A percentile compares a stretch with the other conserved stretches of the same genome.
These are phyloP conservation scores for Cyclocybe cylindracea DNA, from an alignment of 768 basidiomycete genomes.

Conservation along the genomic window DNA sequence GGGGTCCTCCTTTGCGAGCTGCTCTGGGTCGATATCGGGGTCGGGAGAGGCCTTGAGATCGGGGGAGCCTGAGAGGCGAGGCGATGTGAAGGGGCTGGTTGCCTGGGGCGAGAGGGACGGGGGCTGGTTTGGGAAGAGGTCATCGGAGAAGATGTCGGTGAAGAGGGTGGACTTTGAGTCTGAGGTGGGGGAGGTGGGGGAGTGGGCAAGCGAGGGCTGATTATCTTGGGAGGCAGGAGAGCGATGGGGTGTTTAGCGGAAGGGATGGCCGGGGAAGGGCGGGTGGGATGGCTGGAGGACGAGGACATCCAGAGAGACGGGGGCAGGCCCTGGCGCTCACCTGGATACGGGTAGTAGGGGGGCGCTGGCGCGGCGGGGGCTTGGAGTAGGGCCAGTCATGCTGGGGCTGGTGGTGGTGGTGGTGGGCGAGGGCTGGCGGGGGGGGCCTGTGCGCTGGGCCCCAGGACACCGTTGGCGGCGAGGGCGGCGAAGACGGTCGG, in stretches of 20 bases:
- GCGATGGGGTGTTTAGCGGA: constrained; percentile 33
- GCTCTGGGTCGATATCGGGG: constrained; percentile 58
- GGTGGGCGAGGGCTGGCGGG: constrained; percentile 5
- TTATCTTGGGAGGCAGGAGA: constrained; percentile 35
- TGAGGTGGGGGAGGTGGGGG: constrained; percentile 44
- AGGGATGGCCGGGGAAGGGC: constrained; percentile 41
- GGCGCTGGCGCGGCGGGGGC: constrained; percentile 2
- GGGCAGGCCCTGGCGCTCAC: constrained; percentile 55
- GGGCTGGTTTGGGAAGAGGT: constrained; percentile 51
- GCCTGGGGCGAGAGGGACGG: constrained; percentile 40
- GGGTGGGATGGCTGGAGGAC: constrained; percentile 44
- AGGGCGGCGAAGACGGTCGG: constrained; percentile 62
- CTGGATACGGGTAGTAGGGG: constrained; percentile 43
- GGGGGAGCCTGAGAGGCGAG: constrained; percentile 67
- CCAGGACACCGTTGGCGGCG: constrained; percentile 59
- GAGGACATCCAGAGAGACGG: constrained; percentile 85
- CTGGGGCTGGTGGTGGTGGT: constrained; percentile 18
- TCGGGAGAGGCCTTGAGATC: constrained; percentile 53
- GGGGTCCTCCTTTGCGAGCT: constrained; percentile 81
- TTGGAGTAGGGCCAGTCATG: constrained; percentile 3
- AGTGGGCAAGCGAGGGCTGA: constrained; percentile 37
- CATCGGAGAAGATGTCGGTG: constrained; percentile 70
- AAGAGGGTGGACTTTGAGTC: constrained; percentile 67
- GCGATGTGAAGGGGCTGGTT: constrained; percentile 63
- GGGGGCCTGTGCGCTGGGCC: constrained; percentile 29